phyloP scores from a whole-genome alignment of 257 asterid genomes.

The Salvia splendens region DNA sequence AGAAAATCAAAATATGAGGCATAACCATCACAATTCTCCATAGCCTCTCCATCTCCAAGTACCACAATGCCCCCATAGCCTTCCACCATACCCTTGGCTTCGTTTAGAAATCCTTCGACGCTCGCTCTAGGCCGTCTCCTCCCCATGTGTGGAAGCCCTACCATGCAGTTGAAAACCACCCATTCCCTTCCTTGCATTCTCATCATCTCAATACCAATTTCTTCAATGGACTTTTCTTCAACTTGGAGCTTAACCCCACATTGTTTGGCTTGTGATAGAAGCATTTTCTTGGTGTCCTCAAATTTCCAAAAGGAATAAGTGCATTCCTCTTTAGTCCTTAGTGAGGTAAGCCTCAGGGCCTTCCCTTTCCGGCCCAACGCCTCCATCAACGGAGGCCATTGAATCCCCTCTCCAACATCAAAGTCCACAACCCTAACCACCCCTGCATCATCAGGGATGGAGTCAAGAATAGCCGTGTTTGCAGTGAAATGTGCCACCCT shows the following conservation, averaged over 20 bases:
- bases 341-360: constrained; percentile 51
- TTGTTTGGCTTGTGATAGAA: constrained; percentile 48
- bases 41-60: constrained; percentile 67
- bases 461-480: constrained; percentile 53
- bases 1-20: constrained; percentile 45
- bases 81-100: constrained; percentile 43
- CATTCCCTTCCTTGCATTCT: constrained; percentile 41
- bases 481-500: constrained; percentile 62
- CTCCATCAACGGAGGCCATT: constrained; percentile 69
- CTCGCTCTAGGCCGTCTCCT: constrained; percentile 38
- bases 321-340: constrained; percentile 41
- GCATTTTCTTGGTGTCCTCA: constrained; percentile 53
- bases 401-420: constrained; percentile 59
- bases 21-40: constrained; percentile 35
- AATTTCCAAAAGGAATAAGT: constrained; percentile 38
- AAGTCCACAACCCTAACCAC: constrained; percentile 48
- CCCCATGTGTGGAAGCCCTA: constrained; percentile 70
- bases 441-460: constrained; percentile 39
- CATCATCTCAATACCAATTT: constrained; percentile 39
- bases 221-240: constrained; percentile 46
- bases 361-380: constrained; percentile 41
- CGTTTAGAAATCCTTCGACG: constrained; percentile 45
- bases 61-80: constrained; percentile 46
- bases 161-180: constrained; percentile 71
- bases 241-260: constrained; percentile 44